These are phyloP conservation scores for Sphenostylis stenocarpa DNA, from an alignment of 306 rosid species.

Conservation along the genomic window DNA sequence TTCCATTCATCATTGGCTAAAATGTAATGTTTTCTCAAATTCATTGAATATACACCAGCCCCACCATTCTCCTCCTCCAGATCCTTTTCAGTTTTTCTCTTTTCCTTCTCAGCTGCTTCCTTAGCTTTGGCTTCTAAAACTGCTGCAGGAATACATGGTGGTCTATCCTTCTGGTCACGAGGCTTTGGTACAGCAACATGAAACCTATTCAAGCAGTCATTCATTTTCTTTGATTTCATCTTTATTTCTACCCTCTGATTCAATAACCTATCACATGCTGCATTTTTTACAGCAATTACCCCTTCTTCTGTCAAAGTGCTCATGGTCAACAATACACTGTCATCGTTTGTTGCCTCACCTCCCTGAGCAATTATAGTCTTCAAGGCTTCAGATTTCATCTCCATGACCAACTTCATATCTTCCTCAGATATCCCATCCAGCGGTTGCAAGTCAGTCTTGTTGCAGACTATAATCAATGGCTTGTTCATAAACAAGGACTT, in stretches of 20 bases:
- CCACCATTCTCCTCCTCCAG: slow-evolving; percentile 91
- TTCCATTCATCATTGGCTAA: slow-evolving; percentile 87
- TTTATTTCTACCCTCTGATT: slow-evolving; percentile 80
- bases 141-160: slow-evolving; percentile 68
- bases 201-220: slow-evolving; percentile 75
- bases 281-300: slow-evolving; percentile 79
- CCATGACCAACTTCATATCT: slow-evolving; percentile 71
- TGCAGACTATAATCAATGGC: slow-evolving; percentile 54
- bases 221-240: slow-evolving; percentile 82
- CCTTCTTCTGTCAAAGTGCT: slow-evolving; percentile 88
- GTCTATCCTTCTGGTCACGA: slow-evolving; percentile 83
- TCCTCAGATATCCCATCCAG: slow-evolving; percentile 74
- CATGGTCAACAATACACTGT: slow-evolving; percentile 72
- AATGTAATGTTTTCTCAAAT: slow-evolving; percentile 71
- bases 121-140: slow-evolving; percentile 71
- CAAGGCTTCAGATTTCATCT: slow-evolving; percentile 83
- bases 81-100: slow-evolving; percentile 70
- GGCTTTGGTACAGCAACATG: slow-evolving; percentile 81
- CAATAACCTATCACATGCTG: slow-evolving; percentile 80
- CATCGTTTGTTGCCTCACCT: slow-evolving; percentile 63
- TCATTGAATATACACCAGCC: slow-evolving; percentile 86
- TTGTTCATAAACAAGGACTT: slow-evolving; percentile 60
- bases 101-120: slow-evolving; percentile 60
- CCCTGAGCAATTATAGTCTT: slow-evolving; percentile 80
- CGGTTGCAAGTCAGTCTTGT: slow-evolving; percentile 86